Conservation (phyloP, 345 rosid species). For the Euphorbia pulcherrima region DNA sequence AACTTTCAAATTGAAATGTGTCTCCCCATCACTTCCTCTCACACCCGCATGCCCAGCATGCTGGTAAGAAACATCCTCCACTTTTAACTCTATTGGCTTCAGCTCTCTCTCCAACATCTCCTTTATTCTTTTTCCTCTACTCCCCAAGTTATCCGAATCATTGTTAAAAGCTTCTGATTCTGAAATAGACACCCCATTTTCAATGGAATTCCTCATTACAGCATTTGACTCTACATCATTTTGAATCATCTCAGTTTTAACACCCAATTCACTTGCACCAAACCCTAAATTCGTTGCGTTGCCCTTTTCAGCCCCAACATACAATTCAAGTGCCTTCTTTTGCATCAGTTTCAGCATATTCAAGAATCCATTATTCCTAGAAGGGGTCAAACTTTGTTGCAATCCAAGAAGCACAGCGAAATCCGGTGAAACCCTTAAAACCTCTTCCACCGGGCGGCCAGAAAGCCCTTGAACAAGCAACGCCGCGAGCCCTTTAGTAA, state of each 20-base stretch:
- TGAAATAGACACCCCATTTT: constrained; percentile 7
- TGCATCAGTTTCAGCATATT: constrained; percentile 94
- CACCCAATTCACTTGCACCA: constrained; percentile 1
- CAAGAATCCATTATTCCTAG: constrained; percentile 85
- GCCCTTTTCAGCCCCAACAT: constrained; percentile 36
- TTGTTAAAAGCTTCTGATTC: constrained; percentile 10
- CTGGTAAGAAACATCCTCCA: constrained; percentile 85
- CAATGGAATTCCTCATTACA: constrained; percentile 18
- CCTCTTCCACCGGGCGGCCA: constrained; percentile 62
- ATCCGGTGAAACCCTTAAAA: constrained; percentile 72
- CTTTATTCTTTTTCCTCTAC: constrained; percentile 67
- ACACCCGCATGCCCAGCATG: constrained; percentile 94
- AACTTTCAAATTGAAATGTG: constrained; percentile 78
- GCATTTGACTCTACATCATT: constrained; percentile 10
- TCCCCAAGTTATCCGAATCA: constrained; percentile 38
- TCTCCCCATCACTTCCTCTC: constrained; percentile 71
- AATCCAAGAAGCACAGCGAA: constrained; percentile 71
- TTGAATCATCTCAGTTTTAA: not conserved
- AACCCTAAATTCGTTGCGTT: constrained; percentile 12
- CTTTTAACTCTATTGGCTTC: constrained; percentile 55
- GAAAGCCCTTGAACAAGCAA: constrained; percentile 81
- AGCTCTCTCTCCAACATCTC: constrained; percentile 69
- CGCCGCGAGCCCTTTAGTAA: constrained; percentile 89
- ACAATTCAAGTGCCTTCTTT: constrained; percentile 63
- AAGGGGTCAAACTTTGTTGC: constrained; percentile 80